Evolutionary conservation across 192 early-diverging fungal genomes (phyloP), one percentile per base, ranked within the genome.

Genomic region (Allomyces arbusculus): DNA sequence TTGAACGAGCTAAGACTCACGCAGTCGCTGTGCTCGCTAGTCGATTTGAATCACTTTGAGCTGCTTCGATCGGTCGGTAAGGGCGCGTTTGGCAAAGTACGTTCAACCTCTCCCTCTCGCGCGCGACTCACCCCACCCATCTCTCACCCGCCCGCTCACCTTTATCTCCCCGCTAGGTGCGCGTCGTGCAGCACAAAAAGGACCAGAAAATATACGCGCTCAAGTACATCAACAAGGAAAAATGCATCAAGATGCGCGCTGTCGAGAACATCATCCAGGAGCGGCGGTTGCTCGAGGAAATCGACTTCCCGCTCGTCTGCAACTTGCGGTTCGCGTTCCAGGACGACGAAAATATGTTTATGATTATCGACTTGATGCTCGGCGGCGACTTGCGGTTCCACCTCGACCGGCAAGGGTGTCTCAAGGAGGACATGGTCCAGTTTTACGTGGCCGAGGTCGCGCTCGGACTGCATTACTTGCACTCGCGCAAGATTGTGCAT

Each of bases 381-480:
- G 90, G 89, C 33, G 90, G 91, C 7, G 90, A 93, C 71, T 72
- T 93, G 66, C 79, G 87, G 11, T 89, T 87, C 69, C 91, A 93
- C 68, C 68, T 92, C 50, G 81, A 87, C 64, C 72, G 85, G 22
- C 75, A 80, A 71, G 75, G 72, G 0, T 87, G 84, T 67, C 80
- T 89, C 50, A 69, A 62, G 61, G 92, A 95, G 74, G 80, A 80
- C 64, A 82, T 84, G 0, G 80, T 97, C 40, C 69, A 76, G 62
- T 87, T 94, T 70, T 92, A 89, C 84, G 83, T 90, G n/a, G 91
- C 91, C 20, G 95, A 97, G 77, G 65, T 92, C 10, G 77, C 85
- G 50, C 91, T 79, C 63, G 92, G 87, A 7, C 68, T 95, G 23
- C 72, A 77, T 63, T 89, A 95, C 72, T 76, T 97, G 40, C 95